Evolutionary conservation across 306 rosid genomes (phyloP).

Genomic region (Quercus dentata): DNA sequence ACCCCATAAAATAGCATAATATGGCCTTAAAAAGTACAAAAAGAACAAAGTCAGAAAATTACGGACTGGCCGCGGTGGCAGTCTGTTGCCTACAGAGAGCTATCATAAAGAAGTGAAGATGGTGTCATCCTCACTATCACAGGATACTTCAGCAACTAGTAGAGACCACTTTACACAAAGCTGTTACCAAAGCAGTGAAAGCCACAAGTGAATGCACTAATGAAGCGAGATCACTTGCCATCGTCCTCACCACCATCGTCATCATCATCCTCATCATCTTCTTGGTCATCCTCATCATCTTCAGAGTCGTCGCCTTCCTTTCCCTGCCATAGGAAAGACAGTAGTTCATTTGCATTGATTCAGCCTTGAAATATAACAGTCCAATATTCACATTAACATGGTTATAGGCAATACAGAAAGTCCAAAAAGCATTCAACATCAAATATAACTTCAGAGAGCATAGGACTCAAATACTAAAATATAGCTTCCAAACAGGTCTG

Average conservation of each 20-base stretch:
- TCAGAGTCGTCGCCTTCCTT: constrained; percentile 64
- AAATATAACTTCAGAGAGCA: not conserved
- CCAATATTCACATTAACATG: not conserved
- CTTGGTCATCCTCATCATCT: constrained; percentile 55
- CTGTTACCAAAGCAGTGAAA: constrained; percentile 34
- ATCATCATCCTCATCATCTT: constrained; percentile 51
- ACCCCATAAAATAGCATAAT: constrained; percentile 22
- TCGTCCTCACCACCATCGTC: constrained; percentile 54
- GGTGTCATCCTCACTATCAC: constrained; percentile 30
- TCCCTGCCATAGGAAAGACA: constrained; percentile 34
- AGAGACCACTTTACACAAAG: constrained; percentile 47
- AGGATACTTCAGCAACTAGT: constrained; percentile 22
- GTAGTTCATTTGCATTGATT: not conserved
- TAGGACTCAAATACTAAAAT: not conserved
- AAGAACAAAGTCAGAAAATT: constrained; percentile 21
- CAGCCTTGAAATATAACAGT: not conserved
- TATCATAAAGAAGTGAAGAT: constrained; percentile 21
- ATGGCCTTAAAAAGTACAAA: not conserved
- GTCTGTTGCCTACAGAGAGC: constrained; percentile 27
- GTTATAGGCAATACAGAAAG: not conserved
- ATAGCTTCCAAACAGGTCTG: not conserved
- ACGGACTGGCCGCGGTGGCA: constrained; percentile 21
- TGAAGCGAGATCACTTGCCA: constrained; percentile 41
- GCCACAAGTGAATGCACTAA: constrained; percentile 14
- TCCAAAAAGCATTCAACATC: not conserved